Evolutionary conservation across 2,329 filamentous ascomycete genomes (phyloP).

Genomic region (Arthrobotrys iridis): DNA sequence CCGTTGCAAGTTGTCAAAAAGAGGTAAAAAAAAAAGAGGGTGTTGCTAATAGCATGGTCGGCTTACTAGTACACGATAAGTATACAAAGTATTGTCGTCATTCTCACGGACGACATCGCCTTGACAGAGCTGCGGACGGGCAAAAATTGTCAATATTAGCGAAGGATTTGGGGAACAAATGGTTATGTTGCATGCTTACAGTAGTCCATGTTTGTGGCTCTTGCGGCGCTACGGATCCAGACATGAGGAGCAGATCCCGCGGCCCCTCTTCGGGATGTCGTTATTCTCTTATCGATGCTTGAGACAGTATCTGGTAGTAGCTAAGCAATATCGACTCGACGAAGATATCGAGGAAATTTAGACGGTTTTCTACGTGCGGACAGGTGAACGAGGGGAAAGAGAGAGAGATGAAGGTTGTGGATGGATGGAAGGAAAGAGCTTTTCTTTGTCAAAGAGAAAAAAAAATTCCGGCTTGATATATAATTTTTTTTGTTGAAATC

Average conservation of each 20-base stretch:
- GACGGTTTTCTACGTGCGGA: neutral
- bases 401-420: neutral
- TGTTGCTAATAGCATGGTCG: constrained; percentile 23
- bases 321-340: neutral
- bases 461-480: constrained; percentile 20
- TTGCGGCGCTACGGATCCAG: constrained; percentile 5
- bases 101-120: constrained; percentile 47
- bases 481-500: neutral
- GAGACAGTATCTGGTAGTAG: neutral
- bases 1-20: constrained; percentile 23
- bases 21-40: constrained; percentile 15
- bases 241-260: constrained; percentile 32
- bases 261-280: constrained; percentile 28
- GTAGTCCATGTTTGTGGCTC: constrained; percentile 50
- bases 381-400: neutral
- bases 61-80: constrained; percentile 54
- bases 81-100: constrained; percentile 35
- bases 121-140: constrained; percentile 31
- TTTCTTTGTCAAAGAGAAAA: neutral
- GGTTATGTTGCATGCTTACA: constrained; percentile 11
- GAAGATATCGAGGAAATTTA: neutral
- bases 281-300: neutral
- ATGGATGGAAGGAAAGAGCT: neutral
- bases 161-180: no score
- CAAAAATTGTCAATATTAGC: neutral